Evolutionary conservation across 768 basidiomycete genomes (phyloP).

Genomic region (Lactarius vividus): DNA sequence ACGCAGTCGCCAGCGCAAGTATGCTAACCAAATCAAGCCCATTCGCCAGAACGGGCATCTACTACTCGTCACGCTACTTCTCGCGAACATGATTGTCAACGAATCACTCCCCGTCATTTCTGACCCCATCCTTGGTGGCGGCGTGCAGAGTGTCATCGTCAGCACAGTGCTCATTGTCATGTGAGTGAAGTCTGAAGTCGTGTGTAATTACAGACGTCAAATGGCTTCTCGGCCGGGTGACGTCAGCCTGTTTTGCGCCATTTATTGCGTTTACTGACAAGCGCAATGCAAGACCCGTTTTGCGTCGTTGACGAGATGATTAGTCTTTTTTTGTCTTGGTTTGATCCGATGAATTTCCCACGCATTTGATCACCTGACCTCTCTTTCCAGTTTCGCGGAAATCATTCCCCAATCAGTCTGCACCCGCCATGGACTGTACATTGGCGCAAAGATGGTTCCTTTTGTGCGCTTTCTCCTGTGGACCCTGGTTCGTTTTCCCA

Average conservation of each 20-base stretch:
- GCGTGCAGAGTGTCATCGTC: conserved; percentile 71
- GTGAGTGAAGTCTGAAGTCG: conserved; percentile 47
- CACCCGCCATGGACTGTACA: conserved; percentile 83
- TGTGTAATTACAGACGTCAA: background rate
- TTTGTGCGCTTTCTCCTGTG: conserved; percentile 68
- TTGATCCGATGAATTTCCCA: background rate
- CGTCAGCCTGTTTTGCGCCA: background rate
- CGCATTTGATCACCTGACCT: background rate
- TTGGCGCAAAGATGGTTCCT: conserved; percentile 83
- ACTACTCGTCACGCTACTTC: conserved; percentile 74
- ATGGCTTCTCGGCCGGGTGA: background rate
- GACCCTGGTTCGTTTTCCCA: conserved; percentile 48
- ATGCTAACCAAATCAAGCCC: conserved; percentile 83
- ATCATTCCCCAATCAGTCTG: conserved; percentile 94
- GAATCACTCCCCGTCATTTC: conserved; percentile 84
- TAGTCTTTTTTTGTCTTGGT: background rate
- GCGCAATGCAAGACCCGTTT: background rate
- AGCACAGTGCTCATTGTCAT: conserved; percentile 86
- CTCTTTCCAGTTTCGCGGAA: conserved; percentile 67
- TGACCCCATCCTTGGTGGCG: conserved; percentile 77
- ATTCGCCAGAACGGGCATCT: conserved; percentile 82
- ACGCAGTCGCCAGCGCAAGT: conserved; percentile 69
- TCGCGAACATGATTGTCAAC: conserved; percentile 92
- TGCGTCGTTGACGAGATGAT: background rate
- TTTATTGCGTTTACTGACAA: background rate